Base-by-base conservation (phyloP, 2,329 filamentous ascomycete species). In the Aureobasidium sp. region DNA sequence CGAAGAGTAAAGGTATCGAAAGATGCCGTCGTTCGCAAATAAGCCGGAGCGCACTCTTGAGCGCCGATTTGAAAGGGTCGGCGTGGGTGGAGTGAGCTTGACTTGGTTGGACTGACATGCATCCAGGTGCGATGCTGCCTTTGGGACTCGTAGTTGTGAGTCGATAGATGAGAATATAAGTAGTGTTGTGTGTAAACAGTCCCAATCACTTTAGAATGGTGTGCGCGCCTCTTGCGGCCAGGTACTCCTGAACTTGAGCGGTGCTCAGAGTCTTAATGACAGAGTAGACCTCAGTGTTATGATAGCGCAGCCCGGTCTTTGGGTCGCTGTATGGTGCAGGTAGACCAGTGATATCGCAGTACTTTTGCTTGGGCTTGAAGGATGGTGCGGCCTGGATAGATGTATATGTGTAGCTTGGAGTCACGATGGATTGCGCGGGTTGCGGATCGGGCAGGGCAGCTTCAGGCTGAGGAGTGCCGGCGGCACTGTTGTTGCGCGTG, bases 11-110 rank as follows among this genome's bases (percentile, higher is more conserved):
- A 66, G 57, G 48, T 41, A 41, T 56, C 60, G 37, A 41, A 32
- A 43, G 60, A 62, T 41, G 51, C 63, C 59, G 72, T 13, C n/a
- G 88, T 90, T 90, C 89, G 87, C 90, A 88, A 96, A 94, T 96
- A 96, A 97, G 92, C 92, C 92, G 92, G 92, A 96, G 92, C 90
- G 85, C 84, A 87, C 87, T 87, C 86, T 92, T 87, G 84, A 90
- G 87, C 85, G 83, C 85, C 82, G 81, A 80, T 78, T 84, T 80
- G 89, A 96, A 78, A 95, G 89, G 84, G 81, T 75, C 75, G 77
- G 80, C 86, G 85, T 88, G 90, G 87, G 86, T 96, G 89, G 90
- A 87, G 85, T 87, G 83, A 80, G 90, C 84, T 96, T 96, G 92
- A 96, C 90, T 96, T 90, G 89, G 89, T 85, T 87, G 89, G 84